Evolutionary conservation across 139 green algal genomes (phyloP).

Genomic region (Parachlorella kessleri): DNA sequence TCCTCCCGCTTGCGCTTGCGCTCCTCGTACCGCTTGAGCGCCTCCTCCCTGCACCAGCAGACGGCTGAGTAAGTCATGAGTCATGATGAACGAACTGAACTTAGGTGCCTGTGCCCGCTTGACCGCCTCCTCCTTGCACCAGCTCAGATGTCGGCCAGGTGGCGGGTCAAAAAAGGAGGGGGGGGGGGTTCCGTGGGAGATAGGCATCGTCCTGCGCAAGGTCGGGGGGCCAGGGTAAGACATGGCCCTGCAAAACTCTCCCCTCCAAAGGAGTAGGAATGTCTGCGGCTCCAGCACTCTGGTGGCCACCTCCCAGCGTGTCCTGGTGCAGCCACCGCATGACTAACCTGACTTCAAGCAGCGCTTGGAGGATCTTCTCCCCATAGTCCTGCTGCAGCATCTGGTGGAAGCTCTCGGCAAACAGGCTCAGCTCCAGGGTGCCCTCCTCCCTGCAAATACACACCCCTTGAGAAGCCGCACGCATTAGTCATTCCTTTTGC

Average conservation of each 20-base stretch:
- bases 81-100: background rate
- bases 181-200: background rate
- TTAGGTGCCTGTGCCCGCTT: background rate
- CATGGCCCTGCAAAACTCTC: background rate
- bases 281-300: background rate
- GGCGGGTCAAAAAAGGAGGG: background rate
- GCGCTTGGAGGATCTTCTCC: background rate
- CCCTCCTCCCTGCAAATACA: conserved; percentile 50
- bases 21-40: conserved; percentile 30
- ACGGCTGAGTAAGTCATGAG: background rate
- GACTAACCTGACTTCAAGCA: background rate
- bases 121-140: background rate
- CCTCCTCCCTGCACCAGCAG: conserved; percentile 14
- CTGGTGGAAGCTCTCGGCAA: conserved; percentile 76
- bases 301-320: no score
- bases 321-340: background rate
- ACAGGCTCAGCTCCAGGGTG: conserved; percentile 74
- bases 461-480: no score
- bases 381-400: conserved; percentile 52
- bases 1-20: conserved; percentile 46
- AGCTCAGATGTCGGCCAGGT: background rate
- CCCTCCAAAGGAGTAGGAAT: no score
- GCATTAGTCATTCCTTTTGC: no score
- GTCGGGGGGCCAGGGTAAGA: background rate
- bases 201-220: no score